Base-by-base conservation (phyloP, 2,329 filamentous ascomycete genomes). In the Fusarium pseudograminearum region DNA sequence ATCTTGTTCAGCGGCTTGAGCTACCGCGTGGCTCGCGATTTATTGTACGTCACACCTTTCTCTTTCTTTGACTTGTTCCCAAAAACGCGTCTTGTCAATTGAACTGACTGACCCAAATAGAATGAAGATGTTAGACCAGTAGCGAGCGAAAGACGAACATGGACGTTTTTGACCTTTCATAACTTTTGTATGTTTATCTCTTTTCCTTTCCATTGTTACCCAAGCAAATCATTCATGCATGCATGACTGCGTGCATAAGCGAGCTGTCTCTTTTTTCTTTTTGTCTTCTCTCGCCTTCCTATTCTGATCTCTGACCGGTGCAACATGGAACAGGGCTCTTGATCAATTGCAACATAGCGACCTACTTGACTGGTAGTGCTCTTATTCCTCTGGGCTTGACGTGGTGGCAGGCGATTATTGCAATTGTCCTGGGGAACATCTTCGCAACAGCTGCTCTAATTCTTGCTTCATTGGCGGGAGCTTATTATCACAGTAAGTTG, bases 101-200 rank as follows among this genome's bases (percentile, higher is more conserved):
- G n/a, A 22, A 24, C 26, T 18, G 24, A 36, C 24, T 10, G 33
- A 26, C 15, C 70, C 10, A 16, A 22, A 18, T 41, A 81, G 79
- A 86, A 86, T 70, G 80, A 86, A 65, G 84, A 86, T 69, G 83
- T 86, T 58, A 81, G 83, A 4, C 84, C 84, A 12, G 80, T 84
- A 30, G 82, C 83, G 61, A 72, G 77, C 2, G 78, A 70, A 44
- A 76, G 81, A 44, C 77, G 81, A 18, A 84, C 81, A 7, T 85
- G 81, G 82, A 78, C 75, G 6, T 79, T 78, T 28, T 72, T 79
- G 61, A 80, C 81, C 5, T 85, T 81, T 45, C 79, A 82, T 67
- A 83, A 83, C 69, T 83, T 78, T 53, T 84, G 83, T 83, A 69
- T 30, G 76, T 51, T 24, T 18, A 16, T 26, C 28, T 15, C n/a